Conservation (phyloP, 805 yeast genomes). For the Starmera caribaea region DNA sequence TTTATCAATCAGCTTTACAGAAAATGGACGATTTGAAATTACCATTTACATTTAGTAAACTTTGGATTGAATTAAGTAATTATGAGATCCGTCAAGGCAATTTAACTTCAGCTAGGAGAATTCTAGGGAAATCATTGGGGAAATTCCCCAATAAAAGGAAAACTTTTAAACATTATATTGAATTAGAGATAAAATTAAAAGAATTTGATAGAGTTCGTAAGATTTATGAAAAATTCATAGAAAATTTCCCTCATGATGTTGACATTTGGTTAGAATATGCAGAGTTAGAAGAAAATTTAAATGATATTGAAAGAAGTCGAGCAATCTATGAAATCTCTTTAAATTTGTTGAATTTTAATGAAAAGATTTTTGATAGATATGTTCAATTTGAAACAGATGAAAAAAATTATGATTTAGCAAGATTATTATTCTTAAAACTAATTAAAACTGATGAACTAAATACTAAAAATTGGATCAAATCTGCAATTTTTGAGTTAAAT, state of each 20-base stretch:
- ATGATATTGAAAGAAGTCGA: conserved; percentile 61
- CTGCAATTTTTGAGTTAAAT: conserved; percentile 63
- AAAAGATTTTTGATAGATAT: conserved; percentile 27
- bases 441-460: conserved; percentile 22
- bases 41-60: conserved; percentile 50
- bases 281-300: conserved; percentile 53
- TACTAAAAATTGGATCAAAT: conserved; percentile 47
- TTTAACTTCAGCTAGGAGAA: conserved; percentile 47
- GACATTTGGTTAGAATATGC: conserved; percentile 57
- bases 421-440: conserved; percentile 36
- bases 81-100: conserved; percentile 61
- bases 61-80: conserved; percentile 65
- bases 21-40: conserved; percentile 41
- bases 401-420: conserved; percentile 44
- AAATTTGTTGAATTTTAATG: conserved; percentile 11
- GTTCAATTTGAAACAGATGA: conserved; percentile 57
- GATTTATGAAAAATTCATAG: conserved; percentile 60
- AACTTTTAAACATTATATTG: conserved; percentile 55
- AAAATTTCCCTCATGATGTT: conserved; percentile 29
- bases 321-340: conserved; percentile 50
- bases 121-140: conserved; percentile 69
- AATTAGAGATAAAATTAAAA: conserved; percentile 54
- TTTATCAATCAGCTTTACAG: conserved; percentile 41
- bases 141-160: conserved; percentile 43
- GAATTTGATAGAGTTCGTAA: conserved; percentile 76